Base-by-base conservation (phyloP, 352 stramenopile genomes). In the Pythium guiyangense region DNA sequence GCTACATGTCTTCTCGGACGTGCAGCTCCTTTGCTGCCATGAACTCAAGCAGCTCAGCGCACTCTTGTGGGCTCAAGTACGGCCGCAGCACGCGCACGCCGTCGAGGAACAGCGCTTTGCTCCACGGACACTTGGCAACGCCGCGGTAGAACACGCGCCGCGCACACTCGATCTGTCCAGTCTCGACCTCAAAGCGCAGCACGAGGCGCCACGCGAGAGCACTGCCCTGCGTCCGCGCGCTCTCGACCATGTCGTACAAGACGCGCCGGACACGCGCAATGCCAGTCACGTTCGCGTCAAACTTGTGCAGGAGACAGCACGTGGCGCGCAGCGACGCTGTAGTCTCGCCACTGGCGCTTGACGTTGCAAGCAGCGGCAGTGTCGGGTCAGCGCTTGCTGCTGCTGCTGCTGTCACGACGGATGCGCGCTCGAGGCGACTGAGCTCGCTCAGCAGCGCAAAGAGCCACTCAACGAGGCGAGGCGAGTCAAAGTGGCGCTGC, bases 101-200 rank as follows among this genome's bases (percentile, higher is more conserved):
- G 52, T 91, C 83, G 50, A 88, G 60, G 52, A 90, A 92, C 35
- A 94, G 54, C 25, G 61, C 61, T 49, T 93, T 94, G 57, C 83
- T 92, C 85, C 85, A 94, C 35, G 83, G 75, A 59, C 79, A 90
- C 6, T 71, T 77, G 26, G 71, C 71, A 49, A 94, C 60, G 20
- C 70, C 83, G 37, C 85, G 82, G 35, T 93, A 92, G 46, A 92
- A 77, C 4, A 93, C 67, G 42, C 86, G 88, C 35, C 75, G 83
- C 18, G 83, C 80, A 10, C 64, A 63, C 40, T 90, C 77, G 11
- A 93, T 67, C 54, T 85, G 84, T 5, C 85, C 85, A 15, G 87
- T 52, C 1, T 73, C 74, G 18, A 93, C 52, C 59, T 93, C 85
- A 54, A 93, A 94, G 53, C 70, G 83, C 44, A 94, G 49, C 45